Base-by-base conservation (phyloP, 108 stramenopile genomes). In the Cyclotella cryptica region DNA sequence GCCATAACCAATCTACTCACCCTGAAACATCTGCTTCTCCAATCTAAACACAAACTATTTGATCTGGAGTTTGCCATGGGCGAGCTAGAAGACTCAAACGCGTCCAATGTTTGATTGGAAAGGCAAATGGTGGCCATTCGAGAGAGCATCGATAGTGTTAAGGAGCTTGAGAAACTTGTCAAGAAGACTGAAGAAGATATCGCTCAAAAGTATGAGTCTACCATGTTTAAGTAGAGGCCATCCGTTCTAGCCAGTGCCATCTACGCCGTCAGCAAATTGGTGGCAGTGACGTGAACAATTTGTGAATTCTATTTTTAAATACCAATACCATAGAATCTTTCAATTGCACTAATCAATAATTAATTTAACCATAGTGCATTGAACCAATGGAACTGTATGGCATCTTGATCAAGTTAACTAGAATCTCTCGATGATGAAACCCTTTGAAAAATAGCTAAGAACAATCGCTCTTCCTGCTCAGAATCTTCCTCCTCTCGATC, bases 391-490 rank as follows among this genome's bases (percentile, higher is more conserved):
- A n/a, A n/a, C n/a, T n/a, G n/a, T n/a, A n/a, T n/a, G 35, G 6
- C 35, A 35, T 35, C 35, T 35, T 2, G 35, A 35, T 5, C 35
- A 35, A 35, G 35, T 35, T 35, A 35, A 35, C 35, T 35, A n/a
- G n/a, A n/a, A n/a, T n/a, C n/a, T n/a, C n/a, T n/a, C n/a, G n/a
- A n/a, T n/a, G n/a, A n/a, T n/a, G n/a, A n/a, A n/a, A n/a, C n/a
- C n/a, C n/a, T n/a, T n/a, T n/a, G n/a, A n/a, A n/a, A n/a, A n/a
- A n/a, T n/a, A n/a, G n/a, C n/a, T n/a, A n/a, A n/a, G n/a, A n/a
- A n/a, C n/a, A n/a, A n/a, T n/a, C 79, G 15, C 79, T 80, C 68
- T 80, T 80, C 53, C 40, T 80, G 27, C 62, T 80, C 17, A 60
- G 55, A 17, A 19, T 68, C n/a, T 46, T 35, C 7, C 67, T 80